phyloP scores from a whole-genome alignment of 1,284 basidiomycete genomes.

The Microbotryum scabiosae region DNA sequence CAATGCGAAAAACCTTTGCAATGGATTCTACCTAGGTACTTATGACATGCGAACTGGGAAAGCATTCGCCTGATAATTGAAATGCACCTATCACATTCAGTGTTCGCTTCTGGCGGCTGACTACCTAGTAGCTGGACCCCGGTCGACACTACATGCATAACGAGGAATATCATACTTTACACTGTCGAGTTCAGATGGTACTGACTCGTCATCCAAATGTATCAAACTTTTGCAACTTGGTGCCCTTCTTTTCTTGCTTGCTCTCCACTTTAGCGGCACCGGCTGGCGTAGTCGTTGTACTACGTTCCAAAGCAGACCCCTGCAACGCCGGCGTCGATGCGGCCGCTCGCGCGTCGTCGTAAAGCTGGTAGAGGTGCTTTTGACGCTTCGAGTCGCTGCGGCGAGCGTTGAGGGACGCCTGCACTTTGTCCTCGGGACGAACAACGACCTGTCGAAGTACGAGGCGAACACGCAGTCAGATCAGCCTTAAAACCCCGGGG shows the following conservation, averaged over 20 bases:
- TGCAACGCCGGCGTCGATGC: not conserved
- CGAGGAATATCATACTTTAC: no score
- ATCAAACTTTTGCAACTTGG: constrained; percentile 19
- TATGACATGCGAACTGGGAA: no score
- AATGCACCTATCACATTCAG: no score
- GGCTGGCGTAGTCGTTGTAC: constrained; percentile 14
- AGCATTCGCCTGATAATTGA: no score
- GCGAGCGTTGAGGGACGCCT: constrained; percentile 22
- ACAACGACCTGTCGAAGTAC: constrained; percentile 78
- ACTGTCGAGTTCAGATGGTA: no score
- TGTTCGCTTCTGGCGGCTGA: no score
- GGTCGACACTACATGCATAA: no score
- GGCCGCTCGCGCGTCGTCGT: constrained; percentile 6
- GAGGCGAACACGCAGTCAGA: constrained; percentile 77
- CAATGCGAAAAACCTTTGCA: no score
- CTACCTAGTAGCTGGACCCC: no score
- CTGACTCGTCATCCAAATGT: constrained; percentile 7
- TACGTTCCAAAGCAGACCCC: not conserved
- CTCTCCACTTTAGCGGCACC: constrained; percentile 1
- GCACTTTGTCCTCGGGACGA: constrained; percentile 37
- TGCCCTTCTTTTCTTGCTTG: constrained; percentile 7
- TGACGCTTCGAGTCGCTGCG: constrained; percentile 20
- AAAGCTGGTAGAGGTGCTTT: constrained; percentile 25
- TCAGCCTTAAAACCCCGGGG: constrained; percentile 43
- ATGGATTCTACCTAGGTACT: no score